Evolutionary conservation across 352 stramenopile genomes (phyloP).

Genomic region (Globisporangium yorkense): DNA sequence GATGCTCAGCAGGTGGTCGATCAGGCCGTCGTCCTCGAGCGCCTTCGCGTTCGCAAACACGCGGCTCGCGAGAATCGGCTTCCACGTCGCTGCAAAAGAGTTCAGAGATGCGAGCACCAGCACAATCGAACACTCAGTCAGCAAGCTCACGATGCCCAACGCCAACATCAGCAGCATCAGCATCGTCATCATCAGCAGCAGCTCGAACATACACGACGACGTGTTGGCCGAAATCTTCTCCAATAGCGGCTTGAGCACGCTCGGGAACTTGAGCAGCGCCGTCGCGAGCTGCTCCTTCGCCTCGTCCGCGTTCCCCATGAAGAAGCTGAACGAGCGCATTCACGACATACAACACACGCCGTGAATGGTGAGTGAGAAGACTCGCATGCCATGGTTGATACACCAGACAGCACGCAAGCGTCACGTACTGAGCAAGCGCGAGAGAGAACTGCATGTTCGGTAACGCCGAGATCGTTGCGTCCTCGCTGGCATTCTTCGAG

Average conservation of each 20-base stretch:
- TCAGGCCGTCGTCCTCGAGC: slow-evolving; percentile 44
- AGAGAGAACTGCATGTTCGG: slow-evolving; percentile 76
- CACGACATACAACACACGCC: neutral
- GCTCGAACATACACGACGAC: slow-evolving; percentile 42
- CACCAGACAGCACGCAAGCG: neutral
- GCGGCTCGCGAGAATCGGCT: slow-evolving; percentile 61
- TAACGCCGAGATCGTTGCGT: slow-evolving; percentile 30
- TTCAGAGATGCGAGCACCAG: no score
- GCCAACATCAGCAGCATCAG: no score
- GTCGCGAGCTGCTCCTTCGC: slow-evolving; percentile 55
- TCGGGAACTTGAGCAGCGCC: slow-evolving; percentile 62
- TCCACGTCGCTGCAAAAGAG: slow-evolving; percentile 44
- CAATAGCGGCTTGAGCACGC: slow-evolving; percentile 59
- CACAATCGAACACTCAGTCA: neutral
- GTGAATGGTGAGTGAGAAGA: neutral
- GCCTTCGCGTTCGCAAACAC: slow-evolving; percentile 71
- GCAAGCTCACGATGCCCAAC: neutral
- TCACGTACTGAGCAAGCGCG: slow-evolving; percentile 58
- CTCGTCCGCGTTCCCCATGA: slow-evolving; percentile 48
- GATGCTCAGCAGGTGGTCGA: slow-evolving; percentile 76
- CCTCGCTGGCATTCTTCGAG: slow-evolving; percentile 14
- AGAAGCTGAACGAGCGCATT: slow-evolving; percentile 33
- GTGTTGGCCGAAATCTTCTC: slow-evolving; percentile 70
- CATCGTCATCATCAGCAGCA: neutral
- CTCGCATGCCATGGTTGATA: no score